phyloP scores from a whole-genome alignment of 352 stramenopile genomes.

The Phytophthora idaei region DNA sequence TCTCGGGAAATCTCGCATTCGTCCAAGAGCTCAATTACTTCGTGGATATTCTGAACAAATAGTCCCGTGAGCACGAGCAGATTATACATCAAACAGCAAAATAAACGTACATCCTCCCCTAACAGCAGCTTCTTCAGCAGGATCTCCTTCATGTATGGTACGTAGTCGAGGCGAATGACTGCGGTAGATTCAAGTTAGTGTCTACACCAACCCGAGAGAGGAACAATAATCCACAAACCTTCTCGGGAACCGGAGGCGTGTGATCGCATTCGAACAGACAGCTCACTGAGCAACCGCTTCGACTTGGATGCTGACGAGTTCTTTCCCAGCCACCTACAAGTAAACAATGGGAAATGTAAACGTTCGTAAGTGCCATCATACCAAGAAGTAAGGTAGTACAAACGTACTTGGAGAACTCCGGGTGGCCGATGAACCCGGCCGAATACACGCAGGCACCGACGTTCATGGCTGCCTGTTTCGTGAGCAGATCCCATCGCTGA shows the following conservation, averaged over 20 bases:
- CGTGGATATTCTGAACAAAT: slow-evolving; percentile 68
- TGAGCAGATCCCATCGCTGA: slow-evolving; percentile 96
- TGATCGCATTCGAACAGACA: slow-evolving; percentile 95
- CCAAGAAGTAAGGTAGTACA: neutral
- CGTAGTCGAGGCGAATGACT: slow-evolving; percentile 90
- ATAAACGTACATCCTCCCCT: slow-evolving; percentile 66
- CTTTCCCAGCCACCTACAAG: slow-evolving; percentile 96
- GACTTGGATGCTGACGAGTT: slow-evolving; percentile 97
- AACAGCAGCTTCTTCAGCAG: slow-evolving; percentile 76
- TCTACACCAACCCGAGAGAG: neutral
- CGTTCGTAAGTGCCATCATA: slow-evolving; percentile 8
- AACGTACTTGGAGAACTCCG: slow-evolving; percentile 89
- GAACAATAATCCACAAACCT: slow-evolving; percentile 41
- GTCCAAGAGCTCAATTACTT: slow-evolving; percentile 96
- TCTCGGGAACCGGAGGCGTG: slow-evolving; percentile 86
- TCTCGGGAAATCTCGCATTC: slow-evolving; percentile 97
- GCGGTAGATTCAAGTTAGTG: slow-evolving; percentile 1
- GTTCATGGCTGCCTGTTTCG: slow-evolving; percentile 91
- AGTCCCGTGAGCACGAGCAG: neutral
- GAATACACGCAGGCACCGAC: slow-evolving; percentile 85
- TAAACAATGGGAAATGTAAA: slow-evolving; percentile 35
- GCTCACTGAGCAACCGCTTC: slow-evolving; percentile 94
- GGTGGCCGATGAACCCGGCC: slow-evolving; percentile 87
- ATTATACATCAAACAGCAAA: neutral
- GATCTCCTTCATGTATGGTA: slow-evolving; percentile 92